phyloP scores from a whole-genome alignment of 345 rosid genomes.

The Eucalyptus sp. region DNA sequence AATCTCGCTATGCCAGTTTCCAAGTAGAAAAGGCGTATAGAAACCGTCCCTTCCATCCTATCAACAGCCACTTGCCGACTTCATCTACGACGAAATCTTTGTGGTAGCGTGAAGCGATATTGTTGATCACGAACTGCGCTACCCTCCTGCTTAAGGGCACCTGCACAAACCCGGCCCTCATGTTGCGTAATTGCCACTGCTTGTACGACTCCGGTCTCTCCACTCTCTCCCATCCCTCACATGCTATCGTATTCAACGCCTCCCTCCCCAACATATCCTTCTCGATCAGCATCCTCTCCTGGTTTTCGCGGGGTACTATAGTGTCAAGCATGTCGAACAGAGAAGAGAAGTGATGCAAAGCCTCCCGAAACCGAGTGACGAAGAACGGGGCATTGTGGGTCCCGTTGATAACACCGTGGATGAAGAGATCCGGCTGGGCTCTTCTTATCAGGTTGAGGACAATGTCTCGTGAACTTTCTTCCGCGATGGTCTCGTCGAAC shows the following conservation, averaged over 20 bases:
- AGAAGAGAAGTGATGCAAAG: not conserved
- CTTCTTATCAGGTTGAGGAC: not conserved
- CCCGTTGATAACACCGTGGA: not conserved
- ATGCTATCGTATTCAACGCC: not conserved
- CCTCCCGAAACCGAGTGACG: not conserved
- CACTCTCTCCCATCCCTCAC: not conserved
- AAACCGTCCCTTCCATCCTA: not conserved
- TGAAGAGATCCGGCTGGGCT: not conserved
- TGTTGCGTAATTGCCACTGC: not conserved
- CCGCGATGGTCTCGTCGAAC: not conserved
- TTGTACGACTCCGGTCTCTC: not conserved
- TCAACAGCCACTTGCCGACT: not conserved
- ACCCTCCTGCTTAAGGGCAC: not conserved
- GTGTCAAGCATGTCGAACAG: not conserved
- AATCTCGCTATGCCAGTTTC: not conserved
- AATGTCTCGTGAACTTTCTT: not conserved
- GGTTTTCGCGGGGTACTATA: not conserved
- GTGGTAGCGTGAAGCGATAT: not conserved
- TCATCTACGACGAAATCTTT: not conserved
- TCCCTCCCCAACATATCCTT: not conserved
- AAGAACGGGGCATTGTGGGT: not conserved
- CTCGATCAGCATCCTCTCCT: not conserved
- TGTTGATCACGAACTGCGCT: not conserved
- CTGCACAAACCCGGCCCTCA: conserved; percentile 1
- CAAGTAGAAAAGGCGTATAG: not conserved